Evolutionary conservation across 371 early-diverging fungal genomes (phyloP), one percentile per base, ranked within the genome.

Genomic region (Rhizopus delemar): DNA sequence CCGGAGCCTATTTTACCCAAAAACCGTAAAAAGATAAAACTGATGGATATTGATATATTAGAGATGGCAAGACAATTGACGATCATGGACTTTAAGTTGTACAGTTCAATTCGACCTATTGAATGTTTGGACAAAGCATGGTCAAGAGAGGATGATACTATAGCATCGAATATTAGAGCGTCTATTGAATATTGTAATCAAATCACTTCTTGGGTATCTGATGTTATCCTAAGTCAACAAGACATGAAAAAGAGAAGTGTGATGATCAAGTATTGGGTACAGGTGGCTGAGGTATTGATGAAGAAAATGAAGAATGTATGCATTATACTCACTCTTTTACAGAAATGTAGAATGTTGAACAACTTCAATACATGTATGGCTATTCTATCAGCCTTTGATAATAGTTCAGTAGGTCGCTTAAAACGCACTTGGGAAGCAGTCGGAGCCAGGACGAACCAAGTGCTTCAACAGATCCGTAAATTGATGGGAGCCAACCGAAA

Each of bases 1-100:
- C 90, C 92, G 5, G 75, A 82, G 34, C 87, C 92, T 0, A 90
- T 93, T 36, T 67, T 89, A 36, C 93, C 92, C 2, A 82, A 83
- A 34, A 85, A 81, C 35, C 34, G 85, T 49, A 87, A 86, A 56
- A 81, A 79, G 51, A 68, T 92, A 62, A 83, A 83, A 57, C 72
- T 97, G 38, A 43, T 87, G 59, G 97, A 97, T 56, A 65, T 97
- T 36, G 93, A 96, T 67, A 89, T 97, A 0, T 70, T 91, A 36
- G 99, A 98, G 69, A 70, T 97, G 56, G 97, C 97, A 0, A 83
- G 99, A 13, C 98, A 98, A 72, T 66, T 98, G 53, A 95, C 97
- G 0, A 73, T 98, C 46, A 87, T 95, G 71, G 94, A 96, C 65
- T 89, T 86, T 22, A 85, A 82, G 36, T 57, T 89, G 11, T 96